Conservation (phyloP, 176 grass and related monocot species). For the Avena sativa region DNA sequence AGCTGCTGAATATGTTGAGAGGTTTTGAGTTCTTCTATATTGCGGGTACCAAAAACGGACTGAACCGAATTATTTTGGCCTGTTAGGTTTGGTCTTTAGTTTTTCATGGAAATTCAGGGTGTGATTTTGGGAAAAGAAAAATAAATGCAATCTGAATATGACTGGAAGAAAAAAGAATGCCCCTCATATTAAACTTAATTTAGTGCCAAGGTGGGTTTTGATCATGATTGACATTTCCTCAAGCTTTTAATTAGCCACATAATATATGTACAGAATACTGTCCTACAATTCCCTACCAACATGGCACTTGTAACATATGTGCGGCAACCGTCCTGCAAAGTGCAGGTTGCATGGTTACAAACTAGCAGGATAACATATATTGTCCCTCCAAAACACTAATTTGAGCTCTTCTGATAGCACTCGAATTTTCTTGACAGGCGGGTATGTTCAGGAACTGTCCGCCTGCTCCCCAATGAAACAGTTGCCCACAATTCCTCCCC, state of each 20-base stretch:
- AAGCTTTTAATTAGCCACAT: background rate
- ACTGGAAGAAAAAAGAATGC: background rate
- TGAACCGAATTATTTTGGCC: too few relatives aligned
- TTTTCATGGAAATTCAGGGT: too few relatives aligned
- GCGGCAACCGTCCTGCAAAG: slow-evolving; percentile 6
- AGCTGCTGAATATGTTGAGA: too few relatives aligned
- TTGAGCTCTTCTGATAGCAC: background rate
- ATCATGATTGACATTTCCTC: background rate
- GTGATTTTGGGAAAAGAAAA: background rate
- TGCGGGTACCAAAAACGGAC: too few relatives aligned
- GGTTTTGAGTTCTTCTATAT: too few relatives aligned
- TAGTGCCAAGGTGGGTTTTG: background rate
- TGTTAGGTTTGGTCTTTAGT: too few relatives aligned
- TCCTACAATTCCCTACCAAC: background rate
- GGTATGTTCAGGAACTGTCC: background rate
- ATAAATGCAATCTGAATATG: background rate
- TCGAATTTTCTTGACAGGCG: background rate
- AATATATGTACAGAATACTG: background rate
- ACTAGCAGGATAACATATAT: background rate
- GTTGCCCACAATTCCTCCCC: background rate
- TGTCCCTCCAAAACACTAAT: background rate
- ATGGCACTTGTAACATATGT: background rate
- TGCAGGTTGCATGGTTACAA: background rate
- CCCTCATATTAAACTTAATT: background rate
- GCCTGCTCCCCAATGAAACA: background rate